Evolutionary conservation across 202 grass and related monocot genomes (phyloP).

Genomic region (Zoysia matrella): DNA sequence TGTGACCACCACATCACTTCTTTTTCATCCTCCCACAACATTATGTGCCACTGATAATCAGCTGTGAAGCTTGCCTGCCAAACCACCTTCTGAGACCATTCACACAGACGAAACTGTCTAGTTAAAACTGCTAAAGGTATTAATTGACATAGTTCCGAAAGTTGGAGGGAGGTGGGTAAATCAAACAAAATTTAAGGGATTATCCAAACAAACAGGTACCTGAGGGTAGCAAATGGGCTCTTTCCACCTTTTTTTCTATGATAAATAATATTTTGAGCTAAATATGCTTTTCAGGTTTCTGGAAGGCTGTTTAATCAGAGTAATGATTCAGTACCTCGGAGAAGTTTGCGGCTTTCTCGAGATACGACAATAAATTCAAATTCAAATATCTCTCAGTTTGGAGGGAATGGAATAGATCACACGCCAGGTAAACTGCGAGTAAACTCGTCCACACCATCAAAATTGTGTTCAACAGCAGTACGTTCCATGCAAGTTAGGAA

Average conservation of each 20-base stretch:
- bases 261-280: slow-evolving; percentile 22
- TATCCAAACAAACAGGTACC: neutral
- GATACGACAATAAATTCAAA: slow-evolving; percentile 71
- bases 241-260: neutral
- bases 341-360: slow-evolving; percentile 91
- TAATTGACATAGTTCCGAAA: neutral
- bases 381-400: slow-evolving; percentile 63
- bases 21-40: neutral
- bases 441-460: slow-evolving; percentile 76
- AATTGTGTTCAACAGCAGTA: slow-evolving; percentile 73
- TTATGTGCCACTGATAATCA: neutral
- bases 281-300: slow-evolving; percentile 71
- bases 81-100: neutral
- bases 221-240: neutral
- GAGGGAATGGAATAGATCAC: slow-evolving; percentile 69
- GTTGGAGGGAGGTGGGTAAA: neutral
- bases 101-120: neutral
- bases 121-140: neutral
- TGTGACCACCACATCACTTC: neutral
- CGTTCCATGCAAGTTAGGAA: slow-evolving; percentile 86
- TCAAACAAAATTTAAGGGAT: neutral
- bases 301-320: slow-evolving; percentile 86
- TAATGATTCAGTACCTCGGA: slow-evolving; percentile 74
- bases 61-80: neutral
- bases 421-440: slow-evolving; percentile 80